phyloP scores from a whole-genome alignment of 2,329 filamentous ascomycete genomes.

The Dryadomyces quercivorus region DNA sequence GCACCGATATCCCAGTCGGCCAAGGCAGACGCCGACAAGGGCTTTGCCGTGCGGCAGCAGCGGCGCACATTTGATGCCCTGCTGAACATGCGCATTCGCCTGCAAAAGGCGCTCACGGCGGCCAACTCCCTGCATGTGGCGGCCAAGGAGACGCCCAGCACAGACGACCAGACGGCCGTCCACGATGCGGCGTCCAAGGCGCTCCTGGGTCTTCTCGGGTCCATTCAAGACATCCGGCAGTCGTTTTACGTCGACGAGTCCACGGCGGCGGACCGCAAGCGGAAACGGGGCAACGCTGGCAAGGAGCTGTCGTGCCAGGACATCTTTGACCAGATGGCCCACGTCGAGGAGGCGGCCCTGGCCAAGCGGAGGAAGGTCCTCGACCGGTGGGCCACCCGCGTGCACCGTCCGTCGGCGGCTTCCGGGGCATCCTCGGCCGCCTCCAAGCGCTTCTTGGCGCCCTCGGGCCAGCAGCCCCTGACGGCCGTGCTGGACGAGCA shows the following conservation, averaged over 20 bases:
- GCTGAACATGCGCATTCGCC: slow-evolving; percentile 77
- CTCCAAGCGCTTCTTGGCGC: slow-evolving; percentile 40
- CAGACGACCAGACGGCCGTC: slow-evolving; percentile 38
- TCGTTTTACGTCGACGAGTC: slow-evolving; percentile 37
- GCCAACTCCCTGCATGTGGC: slow-evolving; percentile 57
- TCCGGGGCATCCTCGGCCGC: slow-evolving; percentile 30
- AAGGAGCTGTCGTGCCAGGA: slow-evolving; percentile 39
- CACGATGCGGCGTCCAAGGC: slow-evolving; percentile 69
- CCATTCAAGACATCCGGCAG: slow-evolving; percentile 57
- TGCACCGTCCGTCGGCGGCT: slow-evolving; percentile 41
- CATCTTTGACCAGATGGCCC: slow-evolving; percentile 62
- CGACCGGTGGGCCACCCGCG: slow-evolving; percentile 83
- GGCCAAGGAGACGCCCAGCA: slow-evolving; percentile 16
- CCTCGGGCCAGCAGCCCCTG: slow-evolving; percentile 44
- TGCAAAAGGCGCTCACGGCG: slow-evolving; percentile 81
- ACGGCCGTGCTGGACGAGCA: slow-evolving; percentile 58
- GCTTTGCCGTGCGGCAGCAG: slow-evolving; percentile 74
- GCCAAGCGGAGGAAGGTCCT: slow-evolving; percentile 58
- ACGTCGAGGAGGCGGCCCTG: slow-evolving; percentile 46
- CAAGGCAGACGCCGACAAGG: slow-evolving; percentile 72
- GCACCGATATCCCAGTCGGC: slow-evolving; percentile 50
- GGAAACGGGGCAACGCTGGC: slow-evolving; percentile 31
- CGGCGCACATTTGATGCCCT: slow-evolving; percentile 77
- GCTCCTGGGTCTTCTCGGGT: slow-evolving; percentile 52
- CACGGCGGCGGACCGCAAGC: slow-evolving; percentile 30